These are phyloP conservation scores for Goniomonas avonlea DNA, from an alignment of 78 protist genomes.

Conservation along the genomic window DNA sequence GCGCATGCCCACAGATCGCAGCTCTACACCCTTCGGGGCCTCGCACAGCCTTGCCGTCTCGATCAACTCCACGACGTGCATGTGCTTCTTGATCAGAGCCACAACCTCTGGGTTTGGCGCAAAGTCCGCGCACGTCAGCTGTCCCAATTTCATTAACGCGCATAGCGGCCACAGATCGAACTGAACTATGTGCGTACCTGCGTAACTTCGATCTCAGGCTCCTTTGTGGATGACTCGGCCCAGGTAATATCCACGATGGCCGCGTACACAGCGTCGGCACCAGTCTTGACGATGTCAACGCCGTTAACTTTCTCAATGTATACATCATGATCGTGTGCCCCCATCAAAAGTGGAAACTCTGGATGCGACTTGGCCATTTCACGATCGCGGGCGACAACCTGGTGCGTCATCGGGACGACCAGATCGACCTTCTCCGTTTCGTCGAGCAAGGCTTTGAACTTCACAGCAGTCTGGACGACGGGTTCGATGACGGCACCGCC, in stretches of 20 bases:
- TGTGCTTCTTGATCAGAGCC: background rate
- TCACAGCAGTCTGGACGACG: background rate
- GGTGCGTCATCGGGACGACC: conserved; percentile 8
- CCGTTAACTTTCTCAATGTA: background rate
- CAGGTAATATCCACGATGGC: conserved; percentile 16
- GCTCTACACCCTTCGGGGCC: background rate
- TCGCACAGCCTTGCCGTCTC: background rate
- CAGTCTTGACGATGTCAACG: conserved; percentile 7
- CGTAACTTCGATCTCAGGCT: background rate
- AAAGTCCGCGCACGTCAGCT: background rate
- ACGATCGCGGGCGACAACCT: background rate
- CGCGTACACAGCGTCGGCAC: background rate
- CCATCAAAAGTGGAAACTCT: conserved; percentile 1
- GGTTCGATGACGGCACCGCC: background rate
- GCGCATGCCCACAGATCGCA: background rate
- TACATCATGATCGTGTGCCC: conserved; percentile 19
- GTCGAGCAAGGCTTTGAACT: background rate
- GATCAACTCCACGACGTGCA: background rate
- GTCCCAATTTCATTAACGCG: background rate
- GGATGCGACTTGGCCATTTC: background rate
- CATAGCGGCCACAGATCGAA: no score
- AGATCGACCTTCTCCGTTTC: background rate
- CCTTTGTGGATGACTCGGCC: background rate
- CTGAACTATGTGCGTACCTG: no score
- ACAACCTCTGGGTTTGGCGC: background rate